phyloP scores from a whole-genome alignment of 805 yeast species.

The Brettanomyces naardenensis region DNA sequence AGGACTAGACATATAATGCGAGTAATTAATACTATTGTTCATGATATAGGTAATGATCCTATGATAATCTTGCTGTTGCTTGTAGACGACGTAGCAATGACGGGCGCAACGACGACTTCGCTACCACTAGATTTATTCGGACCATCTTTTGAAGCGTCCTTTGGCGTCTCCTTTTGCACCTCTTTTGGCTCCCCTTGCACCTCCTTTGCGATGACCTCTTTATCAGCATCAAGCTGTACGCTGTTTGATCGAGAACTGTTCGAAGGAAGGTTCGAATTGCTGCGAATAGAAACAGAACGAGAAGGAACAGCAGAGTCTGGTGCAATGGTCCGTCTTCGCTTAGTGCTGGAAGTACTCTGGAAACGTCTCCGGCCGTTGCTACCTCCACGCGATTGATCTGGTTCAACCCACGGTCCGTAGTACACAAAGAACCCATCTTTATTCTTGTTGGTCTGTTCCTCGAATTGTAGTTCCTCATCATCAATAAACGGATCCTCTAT shows the following conservation, averaged over 20 bases:
- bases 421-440: conserved; percentile 94
- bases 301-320: background rate
- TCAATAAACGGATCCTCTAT: conserved; percentile 93
- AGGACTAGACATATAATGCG: background rate
- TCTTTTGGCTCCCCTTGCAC: too few species aligned
- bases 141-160: background rate
- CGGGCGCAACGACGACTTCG: conserved; percentile 4
- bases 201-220: background rate
- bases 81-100: conserved; percentile 9
- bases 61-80: conserved; percentile 9
- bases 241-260: background rate
- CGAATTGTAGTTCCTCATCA: conserved; percentile 87
- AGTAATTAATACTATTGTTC: background rate
- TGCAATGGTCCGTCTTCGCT: background rate
- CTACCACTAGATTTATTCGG: background rate
- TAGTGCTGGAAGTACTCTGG: background rate
- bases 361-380: background rate
- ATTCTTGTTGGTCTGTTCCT: conserved; percentile 86
- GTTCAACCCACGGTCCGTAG: conserved; percentile 60
- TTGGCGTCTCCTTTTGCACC: background rate
- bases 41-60: conserved; percentile 7
- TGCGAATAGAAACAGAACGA: background rate
- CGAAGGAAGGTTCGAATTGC: background rate
- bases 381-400: background rate
- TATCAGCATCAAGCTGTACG: background rate